Evolutionary conservation across 192 early-diverging fungal genomes (phyloP).

Genomic region (Irineochytrium annulatum): DNA sequence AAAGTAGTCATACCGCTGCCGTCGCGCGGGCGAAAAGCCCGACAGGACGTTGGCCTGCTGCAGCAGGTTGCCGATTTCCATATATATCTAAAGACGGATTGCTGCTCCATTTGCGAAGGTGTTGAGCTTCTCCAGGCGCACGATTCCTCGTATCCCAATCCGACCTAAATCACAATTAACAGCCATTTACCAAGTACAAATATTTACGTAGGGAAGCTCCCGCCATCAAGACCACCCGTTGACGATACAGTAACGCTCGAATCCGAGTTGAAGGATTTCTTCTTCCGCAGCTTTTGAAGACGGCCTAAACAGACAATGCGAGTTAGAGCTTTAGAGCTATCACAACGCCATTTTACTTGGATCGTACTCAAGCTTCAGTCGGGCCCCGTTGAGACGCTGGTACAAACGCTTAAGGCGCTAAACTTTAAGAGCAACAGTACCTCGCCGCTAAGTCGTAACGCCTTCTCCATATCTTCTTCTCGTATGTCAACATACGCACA

Average conservation of each 20-base stretch:
- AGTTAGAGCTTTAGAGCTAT: neutral
- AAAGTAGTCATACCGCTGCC: no score
- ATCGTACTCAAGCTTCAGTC: constrained; percentile 11
- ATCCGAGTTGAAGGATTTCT: no score
- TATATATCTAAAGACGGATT: neutral
- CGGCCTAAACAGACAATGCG: neutral
- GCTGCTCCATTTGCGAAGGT: constrained; percentile 7
- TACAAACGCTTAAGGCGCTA: neutral
- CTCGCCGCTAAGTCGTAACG: constrained; percentile 9
- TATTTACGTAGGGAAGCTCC: no score
- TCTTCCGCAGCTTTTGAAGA: constrained; percentile 1
- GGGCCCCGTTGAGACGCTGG: neutral
- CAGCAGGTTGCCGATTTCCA: no score
- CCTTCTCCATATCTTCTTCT: constrained; percentile 7
- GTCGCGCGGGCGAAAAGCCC: no score
- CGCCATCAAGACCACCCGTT: no score
- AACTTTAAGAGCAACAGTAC: neutral
- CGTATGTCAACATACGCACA: constrained; percentile 10
- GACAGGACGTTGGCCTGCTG: no score
- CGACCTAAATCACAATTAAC: no score
- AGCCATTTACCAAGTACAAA: no score
- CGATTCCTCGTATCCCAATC: no score
- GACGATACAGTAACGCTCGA: no score
- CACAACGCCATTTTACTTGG: constrained; percentile 1
- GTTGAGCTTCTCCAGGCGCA: neutral